phyloP scores from a whole-genome alignment of 2,329 filamentous ascomycete species.

The Ophiostoma angusticollis region DNA sequence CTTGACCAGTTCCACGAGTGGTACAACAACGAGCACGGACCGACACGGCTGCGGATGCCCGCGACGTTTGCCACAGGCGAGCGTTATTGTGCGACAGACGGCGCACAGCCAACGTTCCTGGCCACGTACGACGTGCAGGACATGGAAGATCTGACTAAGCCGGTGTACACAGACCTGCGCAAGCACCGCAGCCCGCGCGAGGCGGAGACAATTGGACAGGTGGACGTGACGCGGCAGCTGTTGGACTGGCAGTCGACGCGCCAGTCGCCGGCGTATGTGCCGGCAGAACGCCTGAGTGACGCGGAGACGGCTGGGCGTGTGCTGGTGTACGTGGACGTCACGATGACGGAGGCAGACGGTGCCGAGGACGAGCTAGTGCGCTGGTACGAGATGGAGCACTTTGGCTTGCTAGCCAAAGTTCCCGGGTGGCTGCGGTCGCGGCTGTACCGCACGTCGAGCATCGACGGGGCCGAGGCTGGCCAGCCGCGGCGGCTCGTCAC shows the following conservation, averaged over 20 bases:
- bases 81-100: constrained; percentile 60
- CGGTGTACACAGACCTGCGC: constrained; percentile 55
- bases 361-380: constrained; percentile 42
- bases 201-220: constrained; percentile 39
- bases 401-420: constrained; percentile 56
- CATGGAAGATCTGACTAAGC: constrained; percentile 56
- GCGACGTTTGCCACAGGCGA: constrained; percentile 65
- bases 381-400: constrained; percentile 68
- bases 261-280: constrained; percentile 42
- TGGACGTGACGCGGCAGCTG: constrained; percentile 55
- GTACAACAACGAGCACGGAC: constrained; percentile 92
- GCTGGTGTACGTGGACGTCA: constrained; percentile 49
- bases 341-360: constrained; percentile 31
- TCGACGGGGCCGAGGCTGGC: constrained; percentile 40
- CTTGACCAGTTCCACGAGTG: constrained; percentile 70
- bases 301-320: constrained; percentile 46
- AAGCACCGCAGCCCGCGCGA: constrained; percentile 42
- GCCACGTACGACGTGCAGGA: constrained; percentile 72
- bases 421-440: constrained; percentile 69
- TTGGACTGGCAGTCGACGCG: constrained; percentile 52
- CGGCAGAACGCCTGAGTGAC: constrained; percentile 46
- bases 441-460: constrained; percentile 51
- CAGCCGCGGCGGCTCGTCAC: constrained; percentile 46
- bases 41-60: constrained; percentile 61
- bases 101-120: constrained; percentile 53